These are phyloP conservation scores for Cystobasidiaceae sp. DNA, from an alignment of 1,284 basidiomycete genomes.

Conservation along the genomic window DNA sequence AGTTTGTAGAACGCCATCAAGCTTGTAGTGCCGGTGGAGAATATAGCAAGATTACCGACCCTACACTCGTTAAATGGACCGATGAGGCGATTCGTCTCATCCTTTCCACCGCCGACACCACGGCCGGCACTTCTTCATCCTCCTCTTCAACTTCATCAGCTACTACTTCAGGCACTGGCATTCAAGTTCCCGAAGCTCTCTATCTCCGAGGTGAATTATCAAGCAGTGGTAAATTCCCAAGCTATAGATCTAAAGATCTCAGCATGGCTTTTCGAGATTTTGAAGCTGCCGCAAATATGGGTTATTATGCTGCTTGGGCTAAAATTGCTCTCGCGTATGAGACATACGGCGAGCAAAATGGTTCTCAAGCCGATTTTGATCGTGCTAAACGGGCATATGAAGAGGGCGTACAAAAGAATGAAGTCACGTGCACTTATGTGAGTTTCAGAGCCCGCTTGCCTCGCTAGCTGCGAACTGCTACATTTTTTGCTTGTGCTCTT, in stretches of 20 bases:
- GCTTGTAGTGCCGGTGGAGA: constrained; percentile 47
- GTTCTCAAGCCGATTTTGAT: constrained; percentile 42
- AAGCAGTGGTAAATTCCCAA: constrained; percentile 57
- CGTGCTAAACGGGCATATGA: constrained; percentile 78
- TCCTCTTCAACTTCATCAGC: constrained; percentile 33
- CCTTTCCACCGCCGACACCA: constrained; percentile 50
- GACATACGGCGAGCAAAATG: constrained; percentile 61
- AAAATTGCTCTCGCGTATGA: constrained; percentile 86
- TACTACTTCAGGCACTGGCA: too few relatives aligned
- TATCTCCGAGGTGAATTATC: constrained; percentile 68
- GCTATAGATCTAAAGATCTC: constrained; percentile 56
- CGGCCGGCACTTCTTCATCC: constrained; percentile 20
- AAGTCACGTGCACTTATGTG: constrained; percentile 73
- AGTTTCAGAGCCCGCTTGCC: constrained; percentile 45
- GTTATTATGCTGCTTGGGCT: constrained; percentile 75
- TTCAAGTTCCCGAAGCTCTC: constrained; percentile 64
- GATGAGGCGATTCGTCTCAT: constrained; percentile 63
- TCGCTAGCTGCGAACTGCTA: background rate
- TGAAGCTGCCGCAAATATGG: constrained; percentile 68
- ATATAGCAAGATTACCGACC: constrained; percentile 59
- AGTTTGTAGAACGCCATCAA: constrained; percentile 64
- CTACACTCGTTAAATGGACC: constrained; percentile 58
- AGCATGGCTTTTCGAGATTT: constrained; percentile 82
- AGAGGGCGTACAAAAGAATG: constrained; percentile 63
- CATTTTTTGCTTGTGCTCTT: background rate